phyloP scores from a whole-genome alignment of 2,329 filamentous ascomycete genomes.

The Hypoxylon sp. region DNA sequence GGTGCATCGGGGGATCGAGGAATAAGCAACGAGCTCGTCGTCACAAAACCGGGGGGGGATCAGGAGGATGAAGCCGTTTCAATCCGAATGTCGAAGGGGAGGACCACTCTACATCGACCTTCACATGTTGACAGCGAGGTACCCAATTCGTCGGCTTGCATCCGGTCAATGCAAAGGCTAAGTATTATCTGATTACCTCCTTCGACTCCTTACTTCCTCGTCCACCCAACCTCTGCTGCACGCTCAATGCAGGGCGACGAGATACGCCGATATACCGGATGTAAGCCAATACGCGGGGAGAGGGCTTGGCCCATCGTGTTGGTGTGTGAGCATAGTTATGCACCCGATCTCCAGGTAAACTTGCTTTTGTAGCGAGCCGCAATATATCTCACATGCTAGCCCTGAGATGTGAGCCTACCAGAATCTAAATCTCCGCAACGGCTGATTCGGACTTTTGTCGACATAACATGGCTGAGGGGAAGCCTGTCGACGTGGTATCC shows the following conservation, averaged over 20 bases:
- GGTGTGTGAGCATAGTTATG: conserved; percentile 30
- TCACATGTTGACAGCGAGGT: conserved; percentile 45
- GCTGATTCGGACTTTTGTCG: conserved; percentile 36
- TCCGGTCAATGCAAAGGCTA: conserved; percentile 46
- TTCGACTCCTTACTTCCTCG: conserved; percentile 32
- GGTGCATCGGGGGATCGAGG: conserved; percentile 19
- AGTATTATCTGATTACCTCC: conserved; percentile 30
- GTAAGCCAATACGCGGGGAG: conserved; percentile 15
- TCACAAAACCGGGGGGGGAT: conserved; percentile 5
- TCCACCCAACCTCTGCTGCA: conserved; percentile 29
- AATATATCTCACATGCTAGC: conserved; percentile 42
- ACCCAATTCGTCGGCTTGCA: conserved; percentile 46
- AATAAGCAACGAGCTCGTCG: conserved; percentile 7
- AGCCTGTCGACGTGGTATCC: conserved; percentile 50
- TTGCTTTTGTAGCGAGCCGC: conserved; percentile 39
- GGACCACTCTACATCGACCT: conserved; percentile 23
- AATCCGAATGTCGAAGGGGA: conserved; percentile 6
- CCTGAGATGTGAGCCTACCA: conserved; percentile 33
- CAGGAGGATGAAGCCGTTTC: conserved; percentile 14
- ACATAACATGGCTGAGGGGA: conserved; percentile 46
- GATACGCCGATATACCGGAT: conserved; percentile 16
- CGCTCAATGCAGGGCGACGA: conserved; percentile 27
- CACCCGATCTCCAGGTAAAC: conserved; percentile 32
- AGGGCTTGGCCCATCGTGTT: conserved; percentile 3
- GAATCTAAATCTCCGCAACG: conserved; percentile 32